Evolutionary conservation across 257 asterid genomes (phyloP), one percentile per base, ranked within the genome.

Genomic region (Voacanga thouarsii): DNA sequence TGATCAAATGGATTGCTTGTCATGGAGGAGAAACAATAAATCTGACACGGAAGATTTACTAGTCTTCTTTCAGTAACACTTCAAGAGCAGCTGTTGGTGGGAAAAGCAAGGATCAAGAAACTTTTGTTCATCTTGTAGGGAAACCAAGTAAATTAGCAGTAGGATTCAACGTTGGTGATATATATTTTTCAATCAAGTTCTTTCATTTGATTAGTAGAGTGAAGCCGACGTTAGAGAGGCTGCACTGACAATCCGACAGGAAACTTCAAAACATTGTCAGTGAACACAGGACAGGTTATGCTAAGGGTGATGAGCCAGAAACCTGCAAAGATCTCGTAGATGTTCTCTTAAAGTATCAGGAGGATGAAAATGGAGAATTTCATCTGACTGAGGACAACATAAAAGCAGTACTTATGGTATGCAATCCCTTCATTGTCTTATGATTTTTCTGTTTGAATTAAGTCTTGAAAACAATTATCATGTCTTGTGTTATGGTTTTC

Each of bases 71-170:
- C 37, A 74, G n/a, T 0, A 70, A 73, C 19, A 60, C 33, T 45
- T 75, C 89, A 0, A 77, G 72, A 59, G 86, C 86, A 3, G 82
- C 87, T 21, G 45, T 86, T 10, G 90, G 92, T 0, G 68, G 79
- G 57, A 44, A 53, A 21, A 76, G 66, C 21, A 39, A 69, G 19
- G 71, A 86, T 0, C 77, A 81, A 12, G 85, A 87, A 76, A 28
- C 23, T 0, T 59, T 82, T 41, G 44, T 83, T 18, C 24, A 60
- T n/a, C 16, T 73, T 5, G 14, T 79, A 1, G 72, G 74, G 7
- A 82, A 81, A 43, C 60, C 26, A 6, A 12, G 60, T 3, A 44
- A 14, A 56, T 16, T 81, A n/a, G 79, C 79, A 16, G 75, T 55
- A 49, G 83, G 79, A 24, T 74, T 80, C 71, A 66, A 80, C 39